Base-by-base conservation (phyloP, 176 grass and related monocot genomes). In the Phyllostachys edulis region DNA sequence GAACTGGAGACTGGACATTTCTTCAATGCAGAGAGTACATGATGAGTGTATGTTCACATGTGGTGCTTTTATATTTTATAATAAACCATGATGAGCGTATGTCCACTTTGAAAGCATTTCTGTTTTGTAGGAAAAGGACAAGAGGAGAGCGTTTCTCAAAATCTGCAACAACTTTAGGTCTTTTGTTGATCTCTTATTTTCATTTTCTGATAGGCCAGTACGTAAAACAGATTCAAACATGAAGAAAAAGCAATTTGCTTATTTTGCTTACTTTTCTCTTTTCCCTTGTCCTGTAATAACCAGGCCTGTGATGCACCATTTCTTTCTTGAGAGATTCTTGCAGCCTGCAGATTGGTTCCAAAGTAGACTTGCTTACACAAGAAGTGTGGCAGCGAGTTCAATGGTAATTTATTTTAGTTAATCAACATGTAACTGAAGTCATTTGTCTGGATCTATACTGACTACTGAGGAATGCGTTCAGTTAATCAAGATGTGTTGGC, bases 271-370 rank as follows among this genome's bases (percentile, higher is more conserved):
- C 77, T 18, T 54, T 2, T 32, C 5, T 59, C 16, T 17, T 16
- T 15, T 54, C 6, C 40, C 54, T 54, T 77, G 44, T 78, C 73
- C n/a, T 83, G 27, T 55, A 76, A 85, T 85, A 67, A 85, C 24
- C 78, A 97, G 95, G 89, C 92, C 95, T 90, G 91, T 98, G 56
- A 91, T 95, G 91, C 95, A 98, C 83, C 79, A 94, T 63, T 98
- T 98, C 87, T 98, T 98, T 91, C 81, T 94, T 34, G 95, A 98
- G 86, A 93, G 91, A 88, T 98, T 98, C 72, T 91, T 93, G 75
- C 90, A 87, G 63, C 96, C 91, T 39, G 92, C 89, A 74, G 89
- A 98, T 88, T 98, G 96, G 96, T 95, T 98, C 82, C 87, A 86
- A 76, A 88, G 87, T 46, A 92, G 92, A 86, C 91, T 98, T 36